Conservation (phyloP, 768 basidiomycete species). For the Boletus eberwhitei region DNA sequence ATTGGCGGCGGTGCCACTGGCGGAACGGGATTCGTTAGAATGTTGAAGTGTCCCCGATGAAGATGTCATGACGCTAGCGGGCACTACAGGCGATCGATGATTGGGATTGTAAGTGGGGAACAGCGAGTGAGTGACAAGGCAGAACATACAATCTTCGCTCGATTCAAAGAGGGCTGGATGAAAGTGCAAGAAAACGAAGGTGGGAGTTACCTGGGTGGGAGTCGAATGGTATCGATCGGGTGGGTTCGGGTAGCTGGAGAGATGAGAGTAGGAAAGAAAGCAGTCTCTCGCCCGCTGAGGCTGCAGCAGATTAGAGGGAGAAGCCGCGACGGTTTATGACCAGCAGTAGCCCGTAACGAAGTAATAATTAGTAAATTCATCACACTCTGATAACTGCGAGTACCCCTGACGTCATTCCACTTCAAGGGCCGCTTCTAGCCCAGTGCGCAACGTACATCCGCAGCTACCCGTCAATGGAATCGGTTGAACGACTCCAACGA, state of each 20-base stretch:
- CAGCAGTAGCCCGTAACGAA: constrained; percentile 2
- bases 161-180: background rate
- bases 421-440: no score
- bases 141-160: constrained; percentile 7
- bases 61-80: constrained; percentile 18
- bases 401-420: constrained; percentile 24
- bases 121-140: background rate
- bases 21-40: constrained; percentile 11
- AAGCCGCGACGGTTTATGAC: no score
- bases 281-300: background rate
- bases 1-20: constrained; percentile 16
- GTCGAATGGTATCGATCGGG: no score
- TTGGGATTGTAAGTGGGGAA: background rate
- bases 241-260: background rate
- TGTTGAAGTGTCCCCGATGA: constrained; percentile 1
- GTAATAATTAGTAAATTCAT: no score
- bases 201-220: no score
- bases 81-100: constrained; percentile 7
- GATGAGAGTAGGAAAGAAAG: background rate
- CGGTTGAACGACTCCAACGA: no score
- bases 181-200: background rate
- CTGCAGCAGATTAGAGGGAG: constrained; percentile 1
- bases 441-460: no score
- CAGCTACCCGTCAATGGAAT: no score
- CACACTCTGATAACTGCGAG: background rate